phyloP scores from a whole-genome alignment of 2,329 filamentous ascomycete genomes.

The Phaeophleospora eucalypticola region DNA sequence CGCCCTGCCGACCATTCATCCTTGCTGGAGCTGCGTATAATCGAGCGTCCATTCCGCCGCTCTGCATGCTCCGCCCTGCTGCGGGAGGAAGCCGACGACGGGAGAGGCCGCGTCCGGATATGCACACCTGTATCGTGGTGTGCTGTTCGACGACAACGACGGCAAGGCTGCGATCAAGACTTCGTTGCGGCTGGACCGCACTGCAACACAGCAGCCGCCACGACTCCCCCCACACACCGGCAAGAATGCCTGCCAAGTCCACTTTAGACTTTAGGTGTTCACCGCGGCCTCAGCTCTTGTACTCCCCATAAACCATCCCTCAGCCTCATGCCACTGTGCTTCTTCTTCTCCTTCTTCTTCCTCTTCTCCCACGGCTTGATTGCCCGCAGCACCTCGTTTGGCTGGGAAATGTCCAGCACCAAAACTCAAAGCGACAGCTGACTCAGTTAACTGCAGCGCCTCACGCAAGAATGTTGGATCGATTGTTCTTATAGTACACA shows the following conservation, averaged over 20 bases:
- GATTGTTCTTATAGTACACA: too few species aligned
- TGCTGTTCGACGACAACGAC: background rate
- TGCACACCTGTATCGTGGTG: background rate
- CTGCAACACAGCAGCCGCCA: background rate
- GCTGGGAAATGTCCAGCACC: too few species aligned
- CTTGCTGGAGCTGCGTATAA: too few species aligned
- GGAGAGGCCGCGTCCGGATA: background rate
- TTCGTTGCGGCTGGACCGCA: background rate
- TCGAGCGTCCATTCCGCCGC: background rate
- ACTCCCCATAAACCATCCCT: background rate
- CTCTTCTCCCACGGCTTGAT: background rate
- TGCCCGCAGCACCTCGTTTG: too few species aligned
- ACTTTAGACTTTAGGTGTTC: background rate
- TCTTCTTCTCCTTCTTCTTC: background rate
- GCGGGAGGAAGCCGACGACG: background rate
- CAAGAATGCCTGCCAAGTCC: background rate
- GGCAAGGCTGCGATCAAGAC: background rate
- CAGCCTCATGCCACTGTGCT: background rate
- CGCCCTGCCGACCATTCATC: too few species aligned
- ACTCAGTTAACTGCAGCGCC: too few species aligned
- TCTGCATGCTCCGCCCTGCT: background rate
- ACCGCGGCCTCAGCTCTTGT: too few species aligned
- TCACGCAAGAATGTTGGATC: too few species aligned
- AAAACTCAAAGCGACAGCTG: too few species aligned
- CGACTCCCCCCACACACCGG: background rate